Evolutionary conservation across 2,329 filamentous ascomycete species (phyloP), one percentile per base, ranked within the genome.

Genomic region (Colletotrichum sp.): DNA sequence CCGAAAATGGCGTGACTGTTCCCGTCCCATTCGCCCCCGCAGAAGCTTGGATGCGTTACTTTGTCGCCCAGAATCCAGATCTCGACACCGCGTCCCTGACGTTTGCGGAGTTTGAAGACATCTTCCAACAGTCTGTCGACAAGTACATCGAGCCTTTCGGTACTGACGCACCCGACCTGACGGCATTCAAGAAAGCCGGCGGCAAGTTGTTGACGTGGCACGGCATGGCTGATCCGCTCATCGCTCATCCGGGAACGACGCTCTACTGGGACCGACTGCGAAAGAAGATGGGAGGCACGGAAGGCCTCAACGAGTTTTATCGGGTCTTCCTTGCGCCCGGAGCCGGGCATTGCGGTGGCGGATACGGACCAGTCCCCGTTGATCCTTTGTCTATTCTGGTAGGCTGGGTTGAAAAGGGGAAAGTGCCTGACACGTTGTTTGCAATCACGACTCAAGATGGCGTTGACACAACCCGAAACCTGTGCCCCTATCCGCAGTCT

Each of bases 291-390:
- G 71, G 71, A 12, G 71, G 71, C 18, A 21, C 59, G 12, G 32
- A 55, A 8, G 24, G 9, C 13, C 21, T 65, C 6, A 13, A 26
- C 18, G 86, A 88, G 28, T 89, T 89, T 80, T 92, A 89, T 81
- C 80, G 84, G 3, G 83, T 89, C 78, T 91, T 91, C 79, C 80
- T 84, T 6, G 85, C 90, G 3, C 88, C 89, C 3, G 89, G 89
- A 1, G 87, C 90, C 82, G 84, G 81, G 13, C 90, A 91, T 79
- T 92, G 90, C 72, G 71, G 68, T 52, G 71, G 75, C 12, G 71
- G 71, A 3, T 64, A 74, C n/a, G 71, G 71, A 5, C 71, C 71
- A 2, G 60, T 70, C 1, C 59, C 71, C 8, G 57, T 74, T 16
- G 57, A 74, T 6, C 71, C 71, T 5, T 36, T 74, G 3, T 34